Conservation (phyloP, 2,329 filamentous ascomycete species). For the Fusarium sterilihyphosum region DNA sequence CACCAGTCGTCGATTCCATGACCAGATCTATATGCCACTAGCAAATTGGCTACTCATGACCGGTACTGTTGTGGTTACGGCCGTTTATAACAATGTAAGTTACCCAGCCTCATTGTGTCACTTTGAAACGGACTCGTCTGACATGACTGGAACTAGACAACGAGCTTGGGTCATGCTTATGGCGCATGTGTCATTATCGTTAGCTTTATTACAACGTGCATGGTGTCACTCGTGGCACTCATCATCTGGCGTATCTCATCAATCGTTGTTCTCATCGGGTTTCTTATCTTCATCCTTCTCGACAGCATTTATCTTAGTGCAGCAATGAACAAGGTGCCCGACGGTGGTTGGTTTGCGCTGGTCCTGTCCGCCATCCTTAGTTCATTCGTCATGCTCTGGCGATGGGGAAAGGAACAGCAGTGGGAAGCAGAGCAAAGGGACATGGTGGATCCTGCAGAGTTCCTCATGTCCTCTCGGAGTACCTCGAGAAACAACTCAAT, state of each 20-base stretch:
- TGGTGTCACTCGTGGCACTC: slow-evolving; percentile 77
- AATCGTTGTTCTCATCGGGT: slow-evolving; percentile 68
- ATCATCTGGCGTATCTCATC: slow-evolving; percentile 75
- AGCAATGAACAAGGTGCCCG: slow-evolving; percentile 76
- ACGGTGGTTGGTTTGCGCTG: slow-evolving; percentile 82
- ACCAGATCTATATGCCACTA: slow-evolving; percentile 79
- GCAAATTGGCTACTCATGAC: slow-evolving; percentile 83
- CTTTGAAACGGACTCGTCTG: background rate
- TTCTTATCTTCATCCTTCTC: slow-evolving; percentile 70
- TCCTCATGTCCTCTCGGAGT: slow-evolving; percentile 42
- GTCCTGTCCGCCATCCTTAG: slow-evolving; percentile 71
- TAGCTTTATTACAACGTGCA: slow-evolving; percentile 79
- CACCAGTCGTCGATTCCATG: slow-evolving; percentile 75
- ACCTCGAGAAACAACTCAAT: slow-evolving; percentile 41
- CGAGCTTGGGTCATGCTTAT: slow-evolving; percentile 77
- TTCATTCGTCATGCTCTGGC: slow-evolving; percentile 76
- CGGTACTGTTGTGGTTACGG: slow-evolving; percentile 78
- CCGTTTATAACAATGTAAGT: slow-evolving; percentile 74
- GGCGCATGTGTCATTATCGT: slow-evolving; percentile 84
- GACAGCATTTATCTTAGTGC: slow-evolving; percentile 78
- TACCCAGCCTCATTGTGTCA: background rate
- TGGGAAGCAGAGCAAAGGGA: slow-evolving; percentile 76
- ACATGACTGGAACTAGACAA: slow-evolving; percentile 56
- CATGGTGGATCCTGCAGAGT: slow-evolving; percentile 58
- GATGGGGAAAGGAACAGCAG: slow-evolving; percentile 81